Base-by-base conservation (phyloP, 495 filamentous ascomycete genomes). In the Aspergillus avenaceus region DNA sequence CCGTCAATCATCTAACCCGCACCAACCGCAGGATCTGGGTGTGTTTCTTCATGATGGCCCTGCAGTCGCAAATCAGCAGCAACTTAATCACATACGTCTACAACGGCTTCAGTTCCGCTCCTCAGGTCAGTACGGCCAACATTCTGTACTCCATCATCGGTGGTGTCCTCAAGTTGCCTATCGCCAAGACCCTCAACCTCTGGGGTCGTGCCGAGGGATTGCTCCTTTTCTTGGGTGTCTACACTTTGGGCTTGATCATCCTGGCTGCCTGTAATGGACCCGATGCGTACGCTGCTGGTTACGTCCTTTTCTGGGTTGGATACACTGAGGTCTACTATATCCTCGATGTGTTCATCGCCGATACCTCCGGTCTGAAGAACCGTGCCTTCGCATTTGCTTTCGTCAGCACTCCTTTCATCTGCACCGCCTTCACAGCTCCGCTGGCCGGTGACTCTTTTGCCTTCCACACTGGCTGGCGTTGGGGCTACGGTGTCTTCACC, bases 131-230 rank as follows among this genome's bases (percentile, higher is more conserved):
- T 4, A 71, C 66, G 0, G 66, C 69, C 40, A 60, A 60, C 28
- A 70, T 75, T 32, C 44, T 72, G 31, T 56, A 62, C 38, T 67
- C 45, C 38, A 64, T 88, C 53, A 78, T 88, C 48, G 83, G 78
- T 48, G 86, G 84, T 58, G 72, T 88, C 41, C 61, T 79, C 25
- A 86, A 86, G 54, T 64, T 88, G 31, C 76, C 84, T 5, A 71
- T 87, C 25, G 85, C 80, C 49, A 86, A 87, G 67, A 69, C 83
- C 27, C 71, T 87, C 45, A 84, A 86, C 56, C 62, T 86, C 44
- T 87, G 78, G 73, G 85, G 85, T 46, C 62, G 82, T 65, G 52
- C 78, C 55, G 66, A 79, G 49, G 75, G 69, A 28, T 81, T 84
- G 49, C 67, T 62, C 14, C 34, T 79, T 49, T 67, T 69, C 48